Evolutionary conservation across 139 green algal species (phyloP), one percentile per base, ranked within the genome.

Genomic region (Chlorella ohadii): DNA sequence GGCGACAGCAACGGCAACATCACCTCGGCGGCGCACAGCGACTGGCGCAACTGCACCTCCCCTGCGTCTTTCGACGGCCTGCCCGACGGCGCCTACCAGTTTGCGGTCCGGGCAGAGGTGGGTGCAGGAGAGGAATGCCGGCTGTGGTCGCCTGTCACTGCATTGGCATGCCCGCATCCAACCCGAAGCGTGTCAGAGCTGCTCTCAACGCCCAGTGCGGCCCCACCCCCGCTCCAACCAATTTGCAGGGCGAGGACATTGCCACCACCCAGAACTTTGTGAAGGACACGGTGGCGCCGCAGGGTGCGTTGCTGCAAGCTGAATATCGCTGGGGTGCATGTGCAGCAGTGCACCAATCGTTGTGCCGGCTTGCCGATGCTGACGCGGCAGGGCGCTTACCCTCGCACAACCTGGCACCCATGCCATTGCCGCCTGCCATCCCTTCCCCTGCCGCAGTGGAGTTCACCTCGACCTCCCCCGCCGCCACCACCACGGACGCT

Each of bases 21-120:
- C 65, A 77, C 65, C 28, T 25, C 47, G 7, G 33, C 31, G 2
- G 65, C 27, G 11, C 44, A 77, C 41, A 67, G 63, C 34, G 66
- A 84, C 44, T 84, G 79, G 79, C 20, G 83, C 16, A 17, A 75
- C 39, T 95, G 92, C 71, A 72, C 80, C 55, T 88, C 84, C 11
- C 88, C 89, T 20, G 67, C 27, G 4, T 15, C 44, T 0, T 94
- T 91, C 65, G 72, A 31, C 27, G 61, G 17, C 27, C 80, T 93
- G 28, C 47, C 79, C 0, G 88, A 94, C n/a, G 88, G 88, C 41
- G 34, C 47, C 13, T 93, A 93, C 76, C 57, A 86, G 20, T 95
- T 95, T 70, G 71, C 79, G 33, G 92, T 95, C 59, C 73, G 90
- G 11, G 87, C 88, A 27, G 57, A 65, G 33, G 74, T 81, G 56